Conservation (phyloP, 2,329 filamentous ascomycete species). For the Epichloe elymi region DNA sequence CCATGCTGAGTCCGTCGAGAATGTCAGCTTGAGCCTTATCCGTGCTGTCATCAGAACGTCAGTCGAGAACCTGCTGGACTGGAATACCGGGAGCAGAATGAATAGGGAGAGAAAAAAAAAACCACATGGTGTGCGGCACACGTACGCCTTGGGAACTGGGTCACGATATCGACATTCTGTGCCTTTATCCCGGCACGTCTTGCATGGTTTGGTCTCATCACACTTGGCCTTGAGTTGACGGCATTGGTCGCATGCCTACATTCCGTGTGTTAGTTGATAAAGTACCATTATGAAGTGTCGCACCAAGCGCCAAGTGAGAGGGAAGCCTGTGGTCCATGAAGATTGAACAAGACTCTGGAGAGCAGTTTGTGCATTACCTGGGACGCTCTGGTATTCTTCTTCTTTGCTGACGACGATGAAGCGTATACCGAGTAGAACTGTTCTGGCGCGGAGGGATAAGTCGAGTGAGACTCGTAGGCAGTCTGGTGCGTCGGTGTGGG, state of each 20-base stretch:
- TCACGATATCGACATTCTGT: constrained; percentile 81
- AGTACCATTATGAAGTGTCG: too few species aligned
- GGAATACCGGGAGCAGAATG: not conserved
- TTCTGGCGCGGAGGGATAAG: constrained; percentile 21
- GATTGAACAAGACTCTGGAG: not conserved
- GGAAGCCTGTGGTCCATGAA: not conserved
- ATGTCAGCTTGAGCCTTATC: constrained; percentile 50
- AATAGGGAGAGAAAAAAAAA: not conserved
- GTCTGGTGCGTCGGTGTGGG: constrained; percentile 27
- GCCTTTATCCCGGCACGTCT: constrained; percentile 78
- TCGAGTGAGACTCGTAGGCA: constrained; percentile 23
- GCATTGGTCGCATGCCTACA: constrained; percentile 80
- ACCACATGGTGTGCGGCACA: not conserved
- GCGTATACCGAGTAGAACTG: constrained; percentile 29
- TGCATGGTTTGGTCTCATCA: constrained; percentile 72
- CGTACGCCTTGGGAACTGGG: constrained; percentile 76
- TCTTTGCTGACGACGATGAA: constrained; percentile 32
- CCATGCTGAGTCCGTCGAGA: constrained; percentile 36
- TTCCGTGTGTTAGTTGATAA: not conserved
- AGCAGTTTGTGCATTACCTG: constrained; percentile 30
- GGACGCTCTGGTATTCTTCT: constrained; percentile 52
- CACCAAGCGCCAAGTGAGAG: not conserved
- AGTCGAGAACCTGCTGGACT: not conserved
- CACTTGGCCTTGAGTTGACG: constrained; percentile 82
- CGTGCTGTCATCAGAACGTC: constrained; percentile 25